A percentile compares a stretch with the other conserved stretches of the same genome.
Conservation (phyloP, 768 basidiomycete species). For the Boletus patriciae region DNA sequence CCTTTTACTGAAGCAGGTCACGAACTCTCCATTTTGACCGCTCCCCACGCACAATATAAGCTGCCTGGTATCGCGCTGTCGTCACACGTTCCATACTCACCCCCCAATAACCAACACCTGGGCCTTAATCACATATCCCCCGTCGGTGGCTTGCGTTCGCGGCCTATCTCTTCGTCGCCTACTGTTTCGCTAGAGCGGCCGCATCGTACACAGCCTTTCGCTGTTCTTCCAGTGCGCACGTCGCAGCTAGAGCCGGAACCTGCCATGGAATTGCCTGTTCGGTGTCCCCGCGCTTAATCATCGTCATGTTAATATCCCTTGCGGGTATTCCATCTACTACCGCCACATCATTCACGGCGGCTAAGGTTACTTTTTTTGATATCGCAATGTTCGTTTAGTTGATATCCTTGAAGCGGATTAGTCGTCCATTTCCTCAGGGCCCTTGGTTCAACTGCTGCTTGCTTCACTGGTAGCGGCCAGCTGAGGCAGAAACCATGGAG, state of each 20-base stretch:
- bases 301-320: not conserved
- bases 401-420: not conserved
- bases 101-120: not conserved
- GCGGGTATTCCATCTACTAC: not conserved
- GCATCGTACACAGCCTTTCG: slow-evolving; percentile 18
- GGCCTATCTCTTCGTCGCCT: not conserved
- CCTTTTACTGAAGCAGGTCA: slow-evolving; percentile 5
- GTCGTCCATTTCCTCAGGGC: too few relatives aligned
- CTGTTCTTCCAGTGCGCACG: slow-evolving; percentile 28
- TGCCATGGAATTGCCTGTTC: slow-evolving; percentile 30
- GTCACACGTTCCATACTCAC: not conserved
- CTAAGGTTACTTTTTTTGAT: not conserved
- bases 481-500: not conserved
- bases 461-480: too few relatives aligned
- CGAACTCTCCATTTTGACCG: slow-evolving; percentile 18
- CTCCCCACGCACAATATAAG: not conserved
- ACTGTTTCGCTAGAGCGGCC: not conserved
- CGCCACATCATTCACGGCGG: not conserved
- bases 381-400: not conserved
- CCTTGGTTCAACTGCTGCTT: not conserved
- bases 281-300: not conserved
- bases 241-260: slow-evolving; percentile 35
- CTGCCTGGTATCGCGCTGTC: not conserved
- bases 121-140: not conserved
- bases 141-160: not conserved